Base-by-base conservation (phyloP, 129 eudicot genomes). In the Silybum marianum region DNA sequence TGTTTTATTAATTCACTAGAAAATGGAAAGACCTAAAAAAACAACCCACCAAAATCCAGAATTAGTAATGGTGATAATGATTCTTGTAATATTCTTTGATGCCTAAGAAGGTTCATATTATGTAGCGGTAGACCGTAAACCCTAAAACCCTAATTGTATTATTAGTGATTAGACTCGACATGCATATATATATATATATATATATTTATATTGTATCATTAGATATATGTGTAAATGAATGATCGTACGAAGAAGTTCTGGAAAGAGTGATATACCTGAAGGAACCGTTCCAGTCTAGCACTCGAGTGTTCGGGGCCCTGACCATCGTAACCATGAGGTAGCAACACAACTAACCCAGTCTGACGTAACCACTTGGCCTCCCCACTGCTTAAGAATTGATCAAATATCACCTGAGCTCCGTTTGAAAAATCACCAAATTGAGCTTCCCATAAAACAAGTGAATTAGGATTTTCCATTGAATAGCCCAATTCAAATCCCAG, bases 241-340 rank as follows among this genome's bases (percentile, higher is more conserved):
- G 63, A 51, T 4, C 16, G 63, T 51, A 51, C 16, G 2, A 46
- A 12, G 16, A 73, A 44, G 25, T 28, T 26, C 9, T 75, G 71
- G 25, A 14, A 54, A 4, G 36, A 38, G 42, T 7, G 58, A 63
- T 77, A 63, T 77, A 95, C 99, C 98, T 95, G 99, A 77, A 95
- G 98, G 86, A 88, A 95, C 10, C 99, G 99, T 78, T 95, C 99
- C 82, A 95, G 88, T 3, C 99, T 89, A 8, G 97, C 91, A 93
- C 99, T 95, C 1, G 99, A 95, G 84, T 95, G 99, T 76, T 95
- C 99, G 54, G 99, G 99, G 25, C 99, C 99, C 82, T 95, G 99
- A 42, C 99, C 99, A 90, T 95, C 99, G 83, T 95, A 95, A 82
- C 99, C 99, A 90, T 95, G 99, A 73, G 99, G 99, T 32, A 95